A percentile compares a stretch with the other conserved stretches of the same genome.
These are phyloP conservation scores for Talaromyces sp. DNA, from an alignment of 2,329 filamentous ascomycete genomes.

Conservation along the genomic window DNA sequence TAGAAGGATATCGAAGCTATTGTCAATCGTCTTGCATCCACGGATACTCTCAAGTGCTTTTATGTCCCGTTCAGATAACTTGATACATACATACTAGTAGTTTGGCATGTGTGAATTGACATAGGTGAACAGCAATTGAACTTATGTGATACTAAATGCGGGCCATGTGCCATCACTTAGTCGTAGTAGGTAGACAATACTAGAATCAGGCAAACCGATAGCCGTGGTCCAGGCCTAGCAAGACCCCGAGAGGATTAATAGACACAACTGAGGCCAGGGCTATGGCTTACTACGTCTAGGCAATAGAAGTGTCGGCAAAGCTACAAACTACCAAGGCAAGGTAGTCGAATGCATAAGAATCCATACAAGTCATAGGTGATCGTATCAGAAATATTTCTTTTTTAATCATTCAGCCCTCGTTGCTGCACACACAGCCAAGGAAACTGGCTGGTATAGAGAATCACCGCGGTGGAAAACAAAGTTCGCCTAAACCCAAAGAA, in stretches of 20 bases:
- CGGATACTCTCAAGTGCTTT: too few species aligned
- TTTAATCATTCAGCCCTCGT: conserved; percentile 43
- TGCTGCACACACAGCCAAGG: conserved; percentile 33
- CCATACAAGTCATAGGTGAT: conserved; percentile 9
- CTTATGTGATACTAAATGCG: background rate
- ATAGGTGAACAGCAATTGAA: too few species aligned
- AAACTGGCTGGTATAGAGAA: conserved; percentile 42
- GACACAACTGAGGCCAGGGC: too few species aligned
- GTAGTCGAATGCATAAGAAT: background rate
- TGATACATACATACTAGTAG: too few species aligned
- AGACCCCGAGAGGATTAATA: too few species aligned
- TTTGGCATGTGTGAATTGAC: too few species aligned
- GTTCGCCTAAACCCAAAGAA: conserved; percentile 51
- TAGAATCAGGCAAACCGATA: too few species aligned
- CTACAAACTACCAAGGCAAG: background rate
- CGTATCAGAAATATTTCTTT: conserved; percentile 33
- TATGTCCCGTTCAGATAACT: too few species aligned
- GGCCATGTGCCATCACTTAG: too few species aligned
- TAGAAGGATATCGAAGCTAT: too few species aligned
- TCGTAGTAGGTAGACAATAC: too few species aligned
- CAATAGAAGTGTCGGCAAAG: background rate
- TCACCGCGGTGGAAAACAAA: conserved; percentile 45
- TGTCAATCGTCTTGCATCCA: too few species aligned
- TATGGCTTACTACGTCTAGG: background rate
- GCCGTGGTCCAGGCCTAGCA: background rate